These are phyloP conservation scores for Termitomyces sp. DNA, from an alignment of 768 basidiomycete species.

Conservation along the genomic window DNA sequence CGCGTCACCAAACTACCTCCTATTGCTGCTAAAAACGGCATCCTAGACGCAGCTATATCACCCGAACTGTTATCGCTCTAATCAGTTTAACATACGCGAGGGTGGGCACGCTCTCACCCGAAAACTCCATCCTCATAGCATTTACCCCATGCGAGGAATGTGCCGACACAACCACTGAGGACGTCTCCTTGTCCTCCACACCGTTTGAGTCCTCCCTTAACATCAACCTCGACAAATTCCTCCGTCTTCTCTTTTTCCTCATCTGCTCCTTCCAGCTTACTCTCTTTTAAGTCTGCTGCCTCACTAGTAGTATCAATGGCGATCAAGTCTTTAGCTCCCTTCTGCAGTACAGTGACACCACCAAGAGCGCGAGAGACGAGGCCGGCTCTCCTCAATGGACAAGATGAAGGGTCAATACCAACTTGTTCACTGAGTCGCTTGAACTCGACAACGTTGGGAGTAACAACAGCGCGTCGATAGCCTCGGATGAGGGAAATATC, in stretches of 20 bases:
- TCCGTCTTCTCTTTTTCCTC: conserved; percentile 45
- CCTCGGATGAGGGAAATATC: conserved; percentile 72
- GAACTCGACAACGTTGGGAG: conserved; percentile 95
- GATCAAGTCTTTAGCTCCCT: conserved; percentile 79
- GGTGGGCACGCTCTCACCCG: conserved; percentile 42
- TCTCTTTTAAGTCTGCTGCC: conserved; percentile 37
- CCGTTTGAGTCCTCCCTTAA: conserved; percentile 79
- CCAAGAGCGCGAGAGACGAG: conserved; percentile 71
- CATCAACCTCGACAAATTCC: conserved; percentile 61
- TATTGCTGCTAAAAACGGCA: conserved; percentile 81
- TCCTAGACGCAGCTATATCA: conserved; percentile 46
- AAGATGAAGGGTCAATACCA: conserved; percentile 52
- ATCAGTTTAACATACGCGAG: not conserved
- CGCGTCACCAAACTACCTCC: conserved; percentile 89
- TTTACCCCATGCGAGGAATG: conserved; percentile 92
- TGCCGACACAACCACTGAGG: conserved; percentile 79
- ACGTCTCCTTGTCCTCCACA: conserved; percentile 98
- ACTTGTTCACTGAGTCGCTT: conserved; percentile 72
- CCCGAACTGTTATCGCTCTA: not conserved
- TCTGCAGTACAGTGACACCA: conserved; percentile 87
- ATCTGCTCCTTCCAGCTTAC: conserved; percentile 36
- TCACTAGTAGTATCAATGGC: conserved; percentile 67
- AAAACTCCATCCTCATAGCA: conserved; percentile 85
- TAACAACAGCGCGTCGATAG: conserved; percentile 83
- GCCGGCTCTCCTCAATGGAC: conserved; percentile 52